Conservation (phyloP, 805 yeast genomes). For the Kuraishia borneana region DNA sequence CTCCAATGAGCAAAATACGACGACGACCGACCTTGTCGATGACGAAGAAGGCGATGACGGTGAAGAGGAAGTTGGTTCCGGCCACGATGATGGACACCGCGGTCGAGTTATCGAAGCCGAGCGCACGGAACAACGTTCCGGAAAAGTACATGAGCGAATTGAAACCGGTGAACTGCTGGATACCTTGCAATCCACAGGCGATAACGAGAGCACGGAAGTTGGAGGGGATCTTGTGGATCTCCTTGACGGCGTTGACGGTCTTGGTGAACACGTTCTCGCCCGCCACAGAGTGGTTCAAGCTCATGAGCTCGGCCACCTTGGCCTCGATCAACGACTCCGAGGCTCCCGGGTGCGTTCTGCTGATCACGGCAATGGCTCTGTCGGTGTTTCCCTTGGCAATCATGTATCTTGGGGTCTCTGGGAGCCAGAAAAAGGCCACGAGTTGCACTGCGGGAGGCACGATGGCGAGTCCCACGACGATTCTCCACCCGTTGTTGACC, state of each 20-base stretch:
- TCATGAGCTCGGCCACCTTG: conserved; percentile 56
- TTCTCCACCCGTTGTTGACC: conserved; percentile 84
- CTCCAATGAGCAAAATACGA: conserved; percentile 60
- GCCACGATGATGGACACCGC: conserved; percentile 91
- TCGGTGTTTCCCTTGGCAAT: conserved; percentile 59
- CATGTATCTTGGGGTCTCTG: conserved; percentile 91
- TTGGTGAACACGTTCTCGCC: conserved; percentile 36
- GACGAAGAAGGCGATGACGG: conserved; percentile 73
- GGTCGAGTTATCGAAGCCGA: conserved; percentile 84
- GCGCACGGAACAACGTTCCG: conserved; percentile 81
- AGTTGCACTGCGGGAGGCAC: conserved; percentile 79
- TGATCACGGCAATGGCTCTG: conserved; percentile 56
- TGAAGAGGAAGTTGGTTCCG: conserved; percentile 87
- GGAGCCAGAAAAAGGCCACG: conserved; percentile 69
- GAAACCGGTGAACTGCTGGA: conserved; percentile 95
- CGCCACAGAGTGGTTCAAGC: conserved; percentile 30
- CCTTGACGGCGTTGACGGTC: conserved; percentile 48
- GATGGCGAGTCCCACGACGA: conserved; percentile 81
- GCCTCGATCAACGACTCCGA: conserved; percentile 52
- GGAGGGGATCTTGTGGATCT: conserved; percentile 58
- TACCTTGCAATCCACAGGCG: conserved; percentile 90
- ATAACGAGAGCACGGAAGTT: conserved; percentile 83
- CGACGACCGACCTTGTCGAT: conserved; percentile 89
- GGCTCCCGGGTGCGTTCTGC: conserved; percentile 51
- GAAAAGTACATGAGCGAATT: conserved; percentile 94